phyloP scores from a whole-genome alignment of 2,329 filamentous ascomycete species.

The Macrophomina pseudophaseolina region DNA sequence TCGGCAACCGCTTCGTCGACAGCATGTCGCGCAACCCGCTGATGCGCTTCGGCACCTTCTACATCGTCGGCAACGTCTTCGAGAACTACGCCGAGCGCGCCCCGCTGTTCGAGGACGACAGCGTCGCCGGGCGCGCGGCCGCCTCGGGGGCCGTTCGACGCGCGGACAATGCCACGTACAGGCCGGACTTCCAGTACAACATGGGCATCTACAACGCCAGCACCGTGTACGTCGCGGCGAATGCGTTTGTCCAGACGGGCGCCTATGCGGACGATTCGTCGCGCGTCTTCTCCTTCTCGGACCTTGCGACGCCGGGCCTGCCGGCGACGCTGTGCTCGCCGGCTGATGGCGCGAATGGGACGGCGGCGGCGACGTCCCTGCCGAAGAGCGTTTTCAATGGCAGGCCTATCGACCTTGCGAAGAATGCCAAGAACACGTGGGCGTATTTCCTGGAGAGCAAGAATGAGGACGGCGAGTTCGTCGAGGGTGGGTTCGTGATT shows the following conservation, averaged over 20 bases:
- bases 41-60: constrained; percentile 26
- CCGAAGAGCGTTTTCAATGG: constrained; percentile 15
- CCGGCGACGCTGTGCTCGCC: constrained; percentile 14
- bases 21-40: constrained; percentile 17
- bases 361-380: neutral
- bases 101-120: constrained; percentile 8
- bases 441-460: neutral
- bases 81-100: constrained; percentile 9
- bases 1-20: constrained; percentile 21
- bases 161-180: neutral
- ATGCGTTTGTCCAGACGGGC: constrained; percentile 14
- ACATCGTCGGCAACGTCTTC: constrained; percentile 21
- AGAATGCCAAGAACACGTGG: constrained; percentile 3
- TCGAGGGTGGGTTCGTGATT: neutral
- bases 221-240: constrained; percentile 3
- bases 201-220: constrained; percentile 17
- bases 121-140: neutral
- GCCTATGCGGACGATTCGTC: neutral
- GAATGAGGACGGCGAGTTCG: neutral
- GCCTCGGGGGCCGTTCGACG: neutral
- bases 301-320: constrained; percentile 8
- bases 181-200: constrained; percentile 20
- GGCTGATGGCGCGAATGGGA: neutral
- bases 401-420: neutral
- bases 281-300: constrained; percentile 22